Evolutionary conservation across 164 flowering plant species (phyloP).

Genomic region (Piper longum): DNA sequence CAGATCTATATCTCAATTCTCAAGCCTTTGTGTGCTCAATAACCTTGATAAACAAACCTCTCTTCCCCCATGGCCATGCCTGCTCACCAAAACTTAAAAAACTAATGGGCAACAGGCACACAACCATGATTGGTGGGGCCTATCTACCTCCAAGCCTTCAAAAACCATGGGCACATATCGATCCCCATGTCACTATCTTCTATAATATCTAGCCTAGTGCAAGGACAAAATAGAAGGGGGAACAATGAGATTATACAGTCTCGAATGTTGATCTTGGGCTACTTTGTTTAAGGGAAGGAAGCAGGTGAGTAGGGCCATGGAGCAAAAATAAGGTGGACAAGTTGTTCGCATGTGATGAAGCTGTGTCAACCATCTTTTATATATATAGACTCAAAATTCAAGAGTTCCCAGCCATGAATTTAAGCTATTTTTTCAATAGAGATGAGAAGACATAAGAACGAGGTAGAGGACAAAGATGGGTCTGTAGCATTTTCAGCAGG

Average conservation of each 20-base stretch:
- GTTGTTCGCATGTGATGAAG: not conserved
- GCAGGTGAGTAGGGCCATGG: constrained; percentile 8
- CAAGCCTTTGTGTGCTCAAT: too few relatives aligned
- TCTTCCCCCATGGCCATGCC: not conserved
- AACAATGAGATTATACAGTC: not conserved
- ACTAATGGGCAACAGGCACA: not conserved
- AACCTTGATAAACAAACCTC: too few relatives aligned
- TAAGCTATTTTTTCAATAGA: not conserved
- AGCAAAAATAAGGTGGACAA: not conserved
- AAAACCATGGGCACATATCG: not conserved
- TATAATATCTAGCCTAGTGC: not conserved
- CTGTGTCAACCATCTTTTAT: not conserved
- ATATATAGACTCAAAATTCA: too few relatives aligned
- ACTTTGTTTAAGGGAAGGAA: not conserved
- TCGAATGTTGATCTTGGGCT: not conserved
- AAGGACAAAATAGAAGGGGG: not conserved
- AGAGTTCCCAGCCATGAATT: too few relatives aligned
- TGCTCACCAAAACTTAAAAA: not conserved
- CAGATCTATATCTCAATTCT: not conserved
- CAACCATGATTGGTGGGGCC: not conserved
- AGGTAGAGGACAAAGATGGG: constrained; percentile 3
- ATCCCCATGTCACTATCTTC: not conserved
- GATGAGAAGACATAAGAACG: not conserved
- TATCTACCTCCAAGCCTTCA: not conserved
- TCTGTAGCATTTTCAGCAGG: constrained; percentile 2